Evolutionary conservation across 176 grass and related monocot genomes (phyloP).

Genomic region (Bromus sterilis): DNA sequence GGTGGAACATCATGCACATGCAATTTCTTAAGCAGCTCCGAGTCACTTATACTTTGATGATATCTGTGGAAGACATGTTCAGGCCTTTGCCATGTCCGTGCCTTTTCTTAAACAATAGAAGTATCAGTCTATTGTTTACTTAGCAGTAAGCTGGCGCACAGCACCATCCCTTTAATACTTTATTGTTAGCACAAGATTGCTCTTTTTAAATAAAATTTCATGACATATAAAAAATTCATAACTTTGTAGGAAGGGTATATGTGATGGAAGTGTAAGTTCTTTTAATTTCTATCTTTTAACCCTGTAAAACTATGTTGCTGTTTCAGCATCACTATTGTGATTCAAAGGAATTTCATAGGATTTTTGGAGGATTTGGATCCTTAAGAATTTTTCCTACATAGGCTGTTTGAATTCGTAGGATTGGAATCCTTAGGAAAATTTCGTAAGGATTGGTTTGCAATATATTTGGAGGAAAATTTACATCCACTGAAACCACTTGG

Average conservation of each 20-base stretch:
- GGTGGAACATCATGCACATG: background rate
- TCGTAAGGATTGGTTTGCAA: background rate
- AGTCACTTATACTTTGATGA: background rate
- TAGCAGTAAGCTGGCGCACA: background rate
- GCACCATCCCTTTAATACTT: background rate
- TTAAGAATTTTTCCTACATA: background rate
- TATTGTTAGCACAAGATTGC: background rate
- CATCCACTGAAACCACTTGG: background rate
- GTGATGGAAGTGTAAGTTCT: background rate
- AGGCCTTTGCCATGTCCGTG: background rate
- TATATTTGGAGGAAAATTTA: background rate
- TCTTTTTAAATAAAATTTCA: background rate
- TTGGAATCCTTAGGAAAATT: background rate
- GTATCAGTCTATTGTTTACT: background rate
- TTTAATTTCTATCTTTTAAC: background rate
- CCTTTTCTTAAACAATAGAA: background rate
- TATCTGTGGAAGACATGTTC: background rate
- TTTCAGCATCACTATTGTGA: background rate
- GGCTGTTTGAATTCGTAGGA: background rate
- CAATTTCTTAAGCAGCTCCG: background rate
- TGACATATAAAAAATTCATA: background rate
- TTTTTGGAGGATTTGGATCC: background rate
- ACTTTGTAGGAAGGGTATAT: background rate
- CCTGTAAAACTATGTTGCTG: background rate
- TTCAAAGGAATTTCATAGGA: background rate